Evolutionary conservation across 352 stramenopile genomes (phyloP).

Genomic region (Thalassiosira tumida): DNA sequence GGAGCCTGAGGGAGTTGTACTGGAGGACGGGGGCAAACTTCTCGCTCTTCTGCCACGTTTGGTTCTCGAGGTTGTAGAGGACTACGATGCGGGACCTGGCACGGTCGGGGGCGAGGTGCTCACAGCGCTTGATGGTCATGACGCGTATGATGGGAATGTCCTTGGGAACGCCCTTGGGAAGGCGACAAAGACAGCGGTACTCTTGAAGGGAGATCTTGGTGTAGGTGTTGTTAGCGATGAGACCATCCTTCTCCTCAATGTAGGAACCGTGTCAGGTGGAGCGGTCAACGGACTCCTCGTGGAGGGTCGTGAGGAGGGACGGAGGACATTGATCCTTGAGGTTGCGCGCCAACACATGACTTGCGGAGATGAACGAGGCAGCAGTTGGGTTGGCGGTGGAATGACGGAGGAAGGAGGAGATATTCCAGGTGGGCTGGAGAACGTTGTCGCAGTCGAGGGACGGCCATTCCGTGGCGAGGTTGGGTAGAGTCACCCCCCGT

Average conservation of each 20-base stretch:
- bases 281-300: background rate
- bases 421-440: background rate
- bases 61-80: slow-evolving; percentile 59
- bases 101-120: slow-evolving; percentile 5
- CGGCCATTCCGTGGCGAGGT: background rate
- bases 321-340: slow-evolving; percentile 8
- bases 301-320: slow-evolving; percentile 25
- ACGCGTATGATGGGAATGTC: slow-evolving; percentile 64
- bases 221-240: slow-evolving; percentile 10
- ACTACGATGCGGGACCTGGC: slow-evolving; percentile 61
- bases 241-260: slow-evolving; percentile 36
- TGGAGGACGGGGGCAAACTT: slow-evolving; percentile 41
- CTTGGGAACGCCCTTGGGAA: background rate
- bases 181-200: background rate
- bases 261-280: background rate
- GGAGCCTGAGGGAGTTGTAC: background rate
- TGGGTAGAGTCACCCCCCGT: background rate
- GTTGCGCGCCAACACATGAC: background rate
- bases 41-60: slow-evolving; percentile 49
- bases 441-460: background rate
- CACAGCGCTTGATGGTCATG: slow-evolving; percentile 53
- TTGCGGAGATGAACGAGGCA: background rate
- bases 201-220: background rate
- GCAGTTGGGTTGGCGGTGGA: background rate
- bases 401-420: background rate